Percentiles rank a stretch among this genome's conserved stretches.
phyloP scores from a whole-genome alignment of 106 monocot species.

The Acorus gramineus region DNA sequence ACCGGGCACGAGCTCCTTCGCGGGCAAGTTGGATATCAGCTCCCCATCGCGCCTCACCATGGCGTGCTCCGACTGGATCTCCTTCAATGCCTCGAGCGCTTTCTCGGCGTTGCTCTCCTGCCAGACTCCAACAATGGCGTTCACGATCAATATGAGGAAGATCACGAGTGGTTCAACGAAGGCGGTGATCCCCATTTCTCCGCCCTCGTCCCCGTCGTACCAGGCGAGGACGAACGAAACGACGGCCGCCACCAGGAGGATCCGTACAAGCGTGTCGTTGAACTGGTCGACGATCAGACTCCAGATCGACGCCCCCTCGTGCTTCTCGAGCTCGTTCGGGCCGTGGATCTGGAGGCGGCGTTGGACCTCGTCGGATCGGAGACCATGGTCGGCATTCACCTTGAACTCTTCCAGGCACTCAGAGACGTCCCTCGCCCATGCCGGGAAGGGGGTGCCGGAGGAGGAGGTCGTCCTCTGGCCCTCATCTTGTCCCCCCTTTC shows the following conservation, averaged over 20 bases:
- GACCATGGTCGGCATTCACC: constrained; percentile 16
- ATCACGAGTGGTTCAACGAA: no score
- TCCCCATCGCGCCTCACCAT: constrained; percentile 16
- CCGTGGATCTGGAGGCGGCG: constrained; percentile 6
- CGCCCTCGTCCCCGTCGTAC: background rate
- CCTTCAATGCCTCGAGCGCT: constrained; percentile 30
- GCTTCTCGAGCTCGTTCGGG: constrained; percentile 22
- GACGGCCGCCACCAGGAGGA: constrained; percentile 23
- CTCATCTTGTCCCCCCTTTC: no score
- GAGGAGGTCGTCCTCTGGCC: no score
- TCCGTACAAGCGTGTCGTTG: constrained; percentile 29
- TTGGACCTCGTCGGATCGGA: constrained; percentile 11
- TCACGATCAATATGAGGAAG: no score
- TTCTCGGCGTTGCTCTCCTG: no score
- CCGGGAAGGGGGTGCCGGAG: no score
- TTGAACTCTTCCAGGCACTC: constrained; percentile 14
- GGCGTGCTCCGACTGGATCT: constrained; percentile 27
- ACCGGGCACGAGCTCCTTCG: constrained; percentile 26
- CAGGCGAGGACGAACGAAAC: constrained; percentile 28
- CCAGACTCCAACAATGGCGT: no score
- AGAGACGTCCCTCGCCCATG: constrained; percentile 12
- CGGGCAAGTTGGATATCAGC: constrained; percentile 13
- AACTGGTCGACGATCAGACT: constrained; percentile 24
- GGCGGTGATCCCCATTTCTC: no score
- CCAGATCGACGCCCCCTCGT: constrained; percentile 22